Percentiles rank a stretch among this genome's conserved stretches.
Conservation (phyloP, 345 rosid genomes). For the Eucalyptus regnans region DNA sequence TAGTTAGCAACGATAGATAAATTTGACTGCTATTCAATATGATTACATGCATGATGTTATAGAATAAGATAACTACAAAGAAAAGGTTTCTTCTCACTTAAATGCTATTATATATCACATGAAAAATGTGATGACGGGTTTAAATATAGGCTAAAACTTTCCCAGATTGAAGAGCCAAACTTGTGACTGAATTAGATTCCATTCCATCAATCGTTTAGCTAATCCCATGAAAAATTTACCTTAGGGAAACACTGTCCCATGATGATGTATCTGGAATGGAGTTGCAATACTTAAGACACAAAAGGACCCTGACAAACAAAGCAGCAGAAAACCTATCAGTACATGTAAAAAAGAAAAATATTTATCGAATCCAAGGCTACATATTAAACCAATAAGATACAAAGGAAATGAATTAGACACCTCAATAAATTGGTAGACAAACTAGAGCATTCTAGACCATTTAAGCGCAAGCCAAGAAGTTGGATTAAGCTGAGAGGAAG, state of each 20-base stretch:
- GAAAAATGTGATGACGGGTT: not conserved
- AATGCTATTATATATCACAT: not conserved
- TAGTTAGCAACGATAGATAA: not conserved
- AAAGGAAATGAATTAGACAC: not conserved
- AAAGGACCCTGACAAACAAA: not conserved
- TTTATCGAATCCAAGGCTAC: not conserved
- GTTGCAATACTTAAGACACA: not conserved
- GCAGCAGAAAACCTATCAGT: not conserved
- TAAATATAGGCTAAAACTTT: not conserved
- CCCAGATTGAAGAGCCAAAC: not conserved
- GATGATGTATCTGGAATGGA: not conserved
- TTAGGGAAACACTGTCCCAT: conserved; percentile 1
- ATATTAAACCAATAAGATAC: not conserved
- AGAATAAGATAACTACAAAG: not conserved
- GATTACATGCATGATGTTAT: not conserved
- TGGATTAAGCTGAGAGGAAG: not conserved
- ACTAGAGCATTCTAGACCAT: not conserved
- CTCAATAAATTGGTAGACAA: not conserved
- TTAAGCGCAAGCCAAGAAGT: not conserved
- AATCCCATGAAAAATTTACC: not conserved
- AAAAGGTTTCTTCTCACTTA: not conserved
- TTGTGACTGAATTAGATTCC: not conserved
- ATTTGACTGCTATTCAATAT: not conserved
- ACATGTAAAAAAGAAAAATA: not conserved
- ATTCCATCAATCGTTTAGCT: not conserved